Percentiles rank a stretch among this genome's conserved stretches.
phyloP scores from a whole-genome alignment of 768 basidiomycete genomes.

The Pleurotus sapidus region DNA sequence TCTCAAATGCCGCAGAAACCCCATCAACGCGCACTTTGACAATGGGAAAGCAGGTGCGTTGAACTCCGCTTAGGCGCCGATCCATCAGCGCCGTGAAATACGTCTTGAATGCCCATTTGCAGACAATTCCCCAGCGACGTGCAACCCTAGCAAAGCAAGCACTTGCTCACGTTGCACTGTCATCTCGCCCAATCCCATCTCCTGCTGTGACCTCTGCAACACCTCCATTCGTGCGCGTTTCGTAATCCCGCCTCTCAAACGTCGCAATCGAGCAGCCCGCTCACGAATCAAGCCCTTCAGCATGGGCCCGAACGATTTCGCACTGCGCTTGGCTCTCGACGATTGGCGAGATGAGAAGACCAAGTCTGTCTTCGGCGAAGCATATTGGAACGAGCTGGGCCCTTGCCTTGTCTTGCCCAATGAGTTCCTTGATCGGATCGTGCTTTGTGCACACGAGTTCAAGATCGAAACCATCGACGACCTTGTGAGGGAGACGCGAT shows the following conservation, averaged over 20 bases:
- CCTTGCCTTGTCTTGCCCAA: constrained; percentile 17
- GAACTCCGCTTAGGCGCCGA: background rate
- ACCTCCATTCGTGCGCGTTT: background rate
- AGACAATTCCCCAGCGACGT: background rate
- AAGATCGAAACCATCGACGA: constrained; percentile 15
- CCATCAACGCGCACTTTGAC: constrained; percentile 10
- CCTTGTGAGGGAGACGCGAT: constrained; percentile 18
- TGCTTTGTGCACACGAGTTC: constrained; percentile 18
- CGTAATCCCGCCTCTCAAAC: background rate
- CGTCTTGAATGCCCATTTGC: background rate
- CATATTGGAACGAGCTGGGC: constrained; percentile 10
- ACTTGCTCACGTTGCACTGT: background rate
- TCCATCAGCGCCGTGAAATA: too few species aligned
- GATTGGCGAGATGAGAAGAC: constrained; percentile 14
- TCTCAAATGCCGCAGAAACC: constrained; percentile 11
- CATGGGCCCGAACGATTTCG: constrained; percentile 2
- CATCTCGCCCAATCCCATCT: too few species aligned
- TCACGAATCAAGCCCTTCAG: too few species aligned
- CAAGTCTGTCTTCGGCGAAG: background rate
- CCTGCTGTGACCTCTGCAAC: background rate
- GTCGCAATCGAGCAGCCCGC: too few species aligned
- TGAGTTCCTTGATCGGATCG: constrained; percentile 20
- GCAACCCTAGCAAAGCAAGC: background rate
- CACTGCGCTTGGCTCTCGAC: constrained; percentile 7
- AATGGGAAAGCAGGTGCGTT: constrained; percentile 10